A percentile compares a stretch with the other conserved stretches of the same genome.
These are phyloP conservation scores for Grigorovia yakushimaensis DNA, from an alignment of 805 yeast genomes.

Conservation along the genomic window DNA sequence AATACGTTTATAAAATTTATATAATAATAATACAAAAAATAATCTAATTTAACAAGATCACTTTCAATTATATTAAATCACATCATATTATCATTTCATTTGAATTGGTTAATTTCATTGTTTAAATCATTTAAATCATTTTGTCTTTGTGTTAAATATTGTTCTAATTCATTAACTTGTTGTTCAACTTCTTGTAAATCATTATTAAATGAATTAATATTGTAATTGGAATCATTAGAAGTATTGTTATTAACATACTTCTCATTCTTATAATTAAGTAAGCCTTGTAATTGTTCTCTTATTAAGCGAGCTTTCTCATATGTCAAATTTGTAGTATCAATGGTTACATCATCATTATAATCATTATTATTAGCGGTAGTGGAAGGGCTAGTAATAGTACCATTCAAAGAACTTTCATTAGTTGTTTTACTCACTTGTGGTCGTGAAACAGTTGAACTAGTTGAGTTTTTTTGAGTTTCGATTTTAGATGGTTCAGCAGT, in stretches of 20 bases:
- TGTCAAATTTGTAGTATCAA: slow-evolving; percentile 2
- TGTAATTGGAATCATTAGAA: slow-evolving; percentile 15
- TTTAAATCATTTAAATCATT: slow-evolving; percentile 45
- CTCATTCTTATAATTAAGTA: slow-evolving; percentile 66
- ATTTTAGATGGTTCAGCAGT: slow-evolving; percentile 7
- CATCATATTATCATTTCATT: too few relatives aligned
- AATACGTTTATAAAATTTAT: too few relatives aligned
- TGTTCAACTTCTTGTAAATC: slow-evolving; percentile 64
- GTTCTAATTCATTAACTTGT: slow-evolving; percentile 67
- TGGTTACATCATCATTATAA: neutral
- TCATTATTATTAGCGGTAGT: too few relatives aligned
- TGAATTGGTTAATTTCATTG: slow-evolving; percentile 28
- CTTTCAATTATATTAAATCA: too few relatives aligned
- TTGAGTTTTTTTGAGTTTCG: slow-evolving; percentile 15
- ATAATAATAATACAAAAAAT: too few relatives aligned
- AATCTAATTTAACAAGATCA: too few relatives aligned
- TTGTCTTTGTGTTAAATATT: slow-evolving; percentile 52
- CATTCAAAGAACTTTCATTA: too few relatives aligned
- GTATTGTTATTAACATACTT: slow-evolving; percentile 37
- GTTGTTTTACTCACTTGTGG: too few relatives aligned
- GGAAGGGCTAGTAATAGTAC: too few relatives aligned
- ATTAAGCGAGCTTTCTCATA: slow-evolving; percentile 20
- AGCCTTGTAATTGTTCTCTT: slow-evolving; percentile 66
- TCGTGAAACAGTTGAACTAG: too few relatives aligned
- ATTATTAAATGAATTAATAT: slow-evolving; percentile 43